A percentile compares a stretch with the other conserved stretches of the same genome.
These are phyloP conservation scores for Saturnispora gosingensis DNA, from an alignment of 805 yeast species.

Conservation along the genomic window DNA sequence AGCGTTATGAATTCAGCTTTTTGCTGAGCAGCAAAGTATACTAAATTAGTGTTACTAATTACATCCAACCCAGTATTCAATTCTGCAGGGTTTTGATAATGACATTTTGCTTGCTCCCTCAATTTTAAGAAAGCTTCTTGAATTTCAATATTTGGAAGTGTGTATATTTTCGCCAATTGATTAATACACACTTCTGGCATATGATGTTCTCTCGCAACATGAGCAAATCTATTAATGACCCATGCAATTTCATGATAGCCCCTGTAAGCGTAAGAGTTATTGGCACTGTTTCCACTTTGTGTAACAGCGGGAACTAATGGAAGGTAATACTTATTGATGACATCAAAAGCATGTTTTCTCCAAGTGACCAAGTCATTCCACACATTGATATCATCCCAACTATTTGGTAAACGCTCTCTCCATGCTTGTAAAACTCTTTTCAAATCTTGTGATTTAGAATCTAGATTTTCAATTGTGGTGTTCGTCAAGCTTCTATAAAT, in stretches of 20 bases:
- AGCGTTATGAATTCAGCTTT: slow-evolving; percentile 96
- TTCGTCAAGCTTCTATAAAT: slow-evolving; percentile 80
- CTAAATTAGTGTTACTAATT: slow-evolving; percentile 90
- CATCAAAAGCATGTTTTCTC: slow-evolving; percentile 98
- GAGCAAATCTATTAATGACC: slow-evolving; percentile 97
- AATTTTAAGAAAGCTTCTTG: slow-evolving; percentile 95
- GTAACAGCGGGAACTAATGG: slow-evolving; percentile 85
- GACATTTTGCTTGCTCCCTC: slow-evolving; percentile 96
- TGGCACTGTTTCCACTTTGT: slow-evolving; percentile 58
- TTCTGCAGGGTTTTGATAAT: slow-evolving; percentile 85
- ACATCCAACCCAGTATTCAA: slow-evolving; percentile 93
- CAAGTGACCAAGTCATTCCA: slow-evolving; percentile 98
- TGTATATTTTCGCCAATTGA: slow-evolving; percentile 87
- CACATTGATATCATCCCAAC: slow-evolving; percentile 94
- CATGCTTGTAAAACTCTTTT: slow-evolving; percentile 94
- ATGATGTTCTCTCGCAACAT: slow-evolving; percentile 93
- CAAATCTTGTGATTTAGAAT: slow-evolving; percentile 85
- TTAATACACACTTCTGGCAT: slow-evolving; percentile 95
- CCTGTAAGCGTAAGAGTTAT: slow-evolving; percentile 89
- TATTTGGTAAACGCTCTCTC: slow-evolving; percentile 94
- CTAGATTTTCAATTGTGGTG: slow-evolving; percentile 87
- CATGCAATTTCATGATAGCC: slow-evolving; percentile 99
- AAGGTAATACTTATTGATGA: slow-evolving; percentile 86
- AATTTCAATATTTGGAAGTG: slow-evolving; percentile 93
- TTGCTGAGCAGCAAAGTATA: slow-evolving; percentile 93